Base-by-base conservation (phyloP, 2,329 filamentous ascomycete species). In the Torrubiellomyces zombiae region DNA sequence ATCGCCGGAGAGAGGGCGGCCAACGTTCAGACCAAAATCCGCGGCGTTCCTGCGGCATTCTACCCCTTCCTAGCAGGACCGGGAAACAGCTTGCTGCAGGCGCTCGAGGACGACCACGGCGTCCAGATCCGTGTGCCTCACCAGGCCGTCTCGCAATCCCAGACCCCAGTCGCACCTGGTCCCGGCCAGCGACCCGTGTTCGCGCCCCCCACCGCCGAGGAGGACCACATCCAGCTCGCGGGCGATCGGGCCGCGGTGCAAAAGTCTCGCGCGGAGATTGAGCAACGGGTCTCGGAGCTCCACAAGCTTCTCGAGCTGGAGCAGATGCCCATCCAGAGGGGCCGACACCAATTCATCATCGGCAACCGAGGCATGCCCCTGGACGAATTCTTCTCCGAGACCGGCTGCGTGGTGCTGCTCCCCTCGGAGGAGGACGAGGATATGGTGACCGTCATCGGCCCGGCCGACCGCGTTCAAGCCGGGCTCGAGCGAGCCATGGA, bases 51-150 rank as follows among this genome's bases (percentile, higher is more conserved):
- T 6, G 69, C 82, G 14, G 83, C 93, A 47, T 91, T 89, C 51
- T 98, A 89, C 53, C 86, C 86, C 26, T 98, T 98, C 59, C 75
- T 98, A 48, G 76, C 82, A 14, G 83, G 83, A 24, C 70, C 75
- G 7, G 67, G 77, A 46, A 80, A 83, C 45, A 58, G 66, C 23
- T 58, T 70, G 25, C 55, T 81, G 28, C 62, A 68, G 35, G 64
- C 66, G 18, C 60, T 93, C 26, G 77, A 86, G 50, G 75, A 86
- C 47, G 67, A 67, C 32, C 76, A 75, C 33, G 79, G 81, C 32
- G 62, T 93, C 18, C 75, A 79, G 45, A 64, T 98, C 34, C 70
- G 79, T 28, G 75, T 98, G 23, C 89, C 89, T 21, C 79, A 91
- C 49, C 70, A 81, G 47, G 75, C 68, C 9, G 85, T 75, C 68